Evolutionary conservation across 345 rosid species (phyloP), one percentile per base, ranked within the genome.

Genomic region (Syzygium aromaticum): DNA sequence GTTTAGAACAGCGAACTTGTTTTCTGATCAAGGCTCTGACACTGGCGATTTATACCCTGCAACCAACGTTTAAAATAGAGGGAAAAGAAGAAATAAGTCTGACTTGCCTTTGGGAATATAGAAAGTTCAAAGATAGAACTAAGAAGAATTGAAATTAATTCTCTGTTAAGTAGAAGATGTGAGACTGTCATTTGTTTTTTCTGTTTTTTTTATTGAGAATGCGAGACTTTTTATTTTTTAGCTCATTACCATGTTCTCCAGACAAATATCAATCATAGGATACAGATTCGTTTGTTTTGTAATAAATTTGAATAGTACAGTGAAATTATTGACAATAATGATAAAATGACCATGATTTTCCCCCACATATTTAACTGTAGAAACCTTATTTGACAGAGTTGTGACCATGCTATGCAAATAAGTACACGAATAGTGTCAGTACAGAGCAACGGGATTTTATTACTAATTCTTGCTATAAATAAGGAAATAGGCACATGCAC

Each of bases 341-440:
- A 67, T 16, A 22, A 67, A 33, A 30, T 67, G 30, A 2, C 6
- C 78, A 16, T 67, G 12, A 67, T 16, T 5, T 2, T 1, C 12
- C 78, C 3, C 78, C 46, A 33, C 78, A 19, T 17, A 30, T 67
- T 67, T 33, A 17, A 15, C 5, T 28, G 11, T 63, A 28, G 38
- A 63, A 59, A 63, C 28, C 77, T 9, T 63, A 28, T 13, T 3
- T 28, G 38, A 63, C 19, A 19, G 7, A 63, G 77, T 28, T 63
- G 77, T 63, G 10, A 63, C 38, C 38, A 63, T 63, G 38, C 38
- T 7, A 14, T 7, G 19, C 21, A n/a, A 28, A 28, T 61, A 61
- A 13, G 73, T 61, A n/a, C 73, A n/a, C 19, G 7, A n/a, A 61
- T 28, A 61, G 0, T 13, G 5, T 28, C 2, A 0, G 43, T 15